Base-by-base conservation (phyloP, 2,329 filamentous ascomycete species). In the Fragosphaeria purpurea region DNA sequence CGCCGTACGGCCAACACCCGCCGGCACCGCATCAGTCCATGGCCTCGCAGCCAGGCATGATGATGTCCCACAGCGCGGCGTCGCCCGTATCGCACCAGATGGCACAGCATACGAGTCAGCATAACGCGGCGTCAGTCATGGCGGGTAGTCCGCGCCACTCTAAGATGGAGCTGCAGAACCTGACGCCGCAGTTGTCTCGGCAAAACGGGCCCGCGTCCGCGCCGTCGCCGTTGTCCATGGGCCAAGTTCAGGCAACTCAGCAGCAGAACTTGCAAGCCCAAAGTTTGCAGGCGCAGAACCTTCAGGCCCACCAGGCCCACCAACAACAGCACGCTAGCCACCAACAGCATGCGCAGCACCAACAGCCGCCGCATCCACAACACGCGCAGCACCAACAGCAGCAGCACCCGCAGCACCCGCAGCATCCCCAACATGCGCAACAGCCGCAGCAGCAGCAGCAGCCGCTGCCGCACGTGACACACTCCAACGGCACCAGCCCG, bases 1-100 rank as follows among this genome's bases (percentile, higher is more conserved):
- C 78, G 37, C 76, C 80, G 1, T 84, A 83, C 59, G 76, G 75
- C 47, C 78, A 80, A 56, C 82, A 77, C 59, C 71, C 67, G 54
- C 74, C 68, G 51, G 73, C 78, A 54, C 66, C 71, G 11, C 74
- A 77, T 58, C 75, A 75, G 62, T 71, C 78, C 7, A 82, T 83
- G 74, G 75, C 77, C 22, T 80, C 80, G 33, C 80, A 83, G 61
- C 76, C 79, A 32, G 77, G 73, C 62, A 78, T 83, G 72, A 80
- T 83, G 71, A 82, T 83, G 79, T 79, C 79, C 50, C 79, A 83
- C 62, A 64, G 71, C 10, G 71, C 70, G 7, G 53, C 56, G 8
- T 70, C 75, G 55, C 56, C 56, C 4, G 55, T 58, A 9, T 75
- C 77, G 62, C 80, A 75, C 59, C 78, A 73, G 56, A 77, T 82